Evolutionary conservation across 441 rosid genomes (phyloP), one percentile per base, ranked within the genome.

Genomic region (Adansonia rubrostipa): DNA sequence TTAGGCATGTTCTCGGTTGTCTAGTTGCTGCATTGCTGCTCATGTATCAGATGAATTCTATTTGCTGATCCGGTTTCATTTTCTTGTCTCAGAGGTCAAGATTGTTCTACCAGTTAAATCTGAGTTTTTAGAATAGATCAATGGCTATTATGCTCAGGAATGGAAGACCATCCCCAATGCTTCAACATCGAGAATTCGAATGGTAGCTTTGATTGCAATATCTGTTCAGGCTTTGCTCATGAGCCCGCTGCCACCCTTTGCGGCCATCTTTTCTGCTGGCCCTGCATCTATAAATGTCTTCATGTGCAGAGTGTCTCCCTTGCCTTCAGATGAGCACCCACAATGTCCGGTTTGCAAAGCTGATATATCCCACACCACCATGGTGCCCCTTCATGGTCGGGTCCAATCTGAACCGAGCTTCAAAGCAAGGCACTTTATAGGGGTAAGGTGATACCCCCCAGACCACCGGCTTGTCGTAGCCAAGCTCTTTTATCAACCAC

Each of bases 181-280:
- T 64, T 74, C 91, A 20, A 64, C 84, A 13, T 66, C 89, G 86
- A 84, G 57, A 76, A 76, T 73, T 71, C 54, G 28, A 75, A 62
- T 42, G 89, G 88, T 62, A 85, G 90, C 81, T 92, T 92, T 65
- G 98, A 92, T 72, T 94, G 98, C 86, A 92, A 91, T 68, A 92
- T 94, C 70, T 92, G 97, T 80, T 83, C 92, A n/a, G 94, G 91
- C 51, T 87, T 80, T 56, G 98, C 91, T 0, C 82, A 73, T 5
- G 97, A 92, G 74, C 98, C 98, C 0, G 92, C 92, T 10, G 96
- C 92, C 68, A 94, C 97, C 61, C 92, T 89, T 56, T 91, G 98
- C 19, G 97, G 98, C 40, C 98, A 94, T 81, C 95, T 94, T 75
- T 94, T 87, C 83, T 94, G 97, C 82, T 94, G 97, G 98, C 92